Percentiles rank a stretch among this genome's conserved stretches.
These are phyloP conservation scores for Didymella glomerata DNA, from an alignment of 2,329 filamentous ascomycete species.

Conservation along the genomic window DNA sequence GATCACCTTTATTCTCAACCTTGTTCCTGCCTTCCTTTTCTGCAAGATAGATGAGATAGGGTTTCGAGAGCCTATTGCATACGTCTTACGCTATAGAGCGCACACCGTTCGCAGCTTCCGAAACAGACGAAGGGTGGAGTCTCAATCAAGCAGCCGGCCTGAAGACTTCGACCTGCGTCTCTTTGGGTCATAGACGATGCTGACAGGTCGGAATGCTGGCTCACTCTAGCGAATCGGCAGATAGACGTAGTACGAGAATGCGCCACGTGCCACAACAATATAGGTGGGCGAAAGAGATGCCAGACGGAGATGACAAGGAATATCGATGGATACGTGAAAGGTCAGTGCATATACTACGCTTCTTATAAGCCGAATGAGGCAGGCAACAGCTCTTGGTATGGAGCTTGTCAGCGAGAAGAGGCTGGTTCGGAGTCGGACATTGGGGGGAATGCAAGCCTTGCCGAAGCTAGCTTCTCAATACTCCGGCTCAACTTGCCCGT, in stretches of 20 bases:
- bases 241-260: slow-evolving; percentile 9
- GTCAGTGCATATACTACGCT: background rate
- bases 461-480: background rate
- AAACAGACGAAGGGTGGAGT: background rate
- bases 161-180: slow-evolving; percentile 3
- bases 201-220: slow-evolving; percentile 20
- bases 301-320: background rate
- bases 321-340: background rate
- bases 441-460: slow-evolving; percentile 5
- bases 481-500: background rate
- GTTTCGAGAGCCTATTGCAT: slow-evolving; percentile 1
- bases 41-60: slow-evolving; percentile 4
- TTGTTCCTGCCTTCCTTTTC: background rate
- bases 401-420: slow-evolving; percentile 3
- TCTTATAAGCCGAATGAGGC: slow-evolving; percentile 7
- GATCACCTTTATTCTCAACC: slow-evolving; percentile 1
- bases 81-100: background rate
- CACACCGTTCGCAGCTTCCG: slow-evolving; percentile 7
- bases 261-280: slow-evolving; percentile 19
- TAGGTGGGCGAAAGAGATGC: slow-evolving; percentile 4
- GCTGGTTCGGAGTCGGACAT: slow-evolving; percentile 11
- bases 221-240: slow-evolving; percentile 16
- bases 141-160: slow-evolving; percentile 10
- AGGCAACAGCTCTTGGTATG: slow-evolving; percentile 2
- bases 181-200: slow-evolving; percentile 4